Evolutionary conservation across 2,329 filamentous ascomycete species (phyloP).

Genomic region (Colletotrichum magnum): DNA sequence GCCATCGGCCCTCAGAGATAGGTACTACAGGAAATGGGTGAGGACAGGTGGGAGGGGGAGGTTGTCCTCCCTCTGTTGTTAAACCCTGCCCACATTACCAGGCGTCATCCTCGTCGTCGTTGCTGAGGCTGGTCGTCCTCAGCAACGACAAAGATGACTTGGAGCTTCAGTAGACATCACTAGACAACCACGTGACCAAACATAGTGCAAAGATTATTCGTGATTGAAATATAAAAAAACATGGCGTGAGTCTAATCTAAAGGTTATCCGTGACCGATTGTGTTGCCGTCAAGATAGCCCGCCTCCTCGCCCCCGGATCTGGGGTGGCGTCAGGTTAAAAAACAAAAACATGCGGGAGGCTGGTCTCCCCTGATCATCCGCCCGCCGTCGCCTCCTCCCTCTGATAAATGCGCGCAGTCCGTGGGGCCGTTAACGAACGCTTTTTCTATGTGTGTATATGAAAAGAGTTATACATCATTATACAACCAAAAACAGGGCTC

Average conservation of each 20-base stretch:
- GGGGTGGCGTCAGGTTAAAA: background rate
- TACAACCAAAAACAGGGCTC: constrained; percentile 37
- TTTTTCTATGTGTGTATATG: constrained; percentile 29
- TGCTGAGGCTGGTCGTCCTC: too few relatives aligned
- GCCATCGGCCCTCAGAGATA: too few relatives aligned
- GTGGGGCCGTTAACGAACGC: constrained; percentile 32
- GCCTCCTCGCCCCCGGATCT: constrained; percentile 5
- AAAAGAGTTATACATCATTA: constrained; percentile 38
- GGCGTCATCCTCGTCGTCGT: too few relatives aligned
- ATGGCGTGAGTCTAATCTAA: constrained; percentile 24
- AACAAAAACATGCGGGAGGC: background rate
- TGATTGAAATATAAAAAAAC: constrained; percentile 23
- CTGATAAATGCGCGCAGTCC: constrained; percentile 25
- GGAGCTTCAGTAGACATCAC: too few relatives aligned
- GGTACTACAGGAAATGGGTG: too few relatives aligned
- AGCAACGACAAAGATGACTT: too few relatives aligned
- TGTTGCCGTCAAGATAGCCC: constrained; percentile 23
- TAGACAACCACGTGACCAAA: too few relatives aligned
- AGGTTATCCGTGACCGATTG: constrained; percentile 23
- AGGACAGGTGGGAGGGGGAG: too few relatives aligned
- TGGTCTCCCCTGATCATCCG: background rate
- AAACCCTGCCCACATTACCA: too few relatives aligned
- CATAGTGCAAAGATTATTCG: background rate
- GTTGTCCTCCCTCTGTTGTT: too few relatives aligned
- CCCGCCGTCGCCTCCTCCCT: background rate